These are phyloP conservation scores for Ailanthus altissimus DNA, from an alignment of 345 rosid species.

Conservation along the genomic window DNA sequence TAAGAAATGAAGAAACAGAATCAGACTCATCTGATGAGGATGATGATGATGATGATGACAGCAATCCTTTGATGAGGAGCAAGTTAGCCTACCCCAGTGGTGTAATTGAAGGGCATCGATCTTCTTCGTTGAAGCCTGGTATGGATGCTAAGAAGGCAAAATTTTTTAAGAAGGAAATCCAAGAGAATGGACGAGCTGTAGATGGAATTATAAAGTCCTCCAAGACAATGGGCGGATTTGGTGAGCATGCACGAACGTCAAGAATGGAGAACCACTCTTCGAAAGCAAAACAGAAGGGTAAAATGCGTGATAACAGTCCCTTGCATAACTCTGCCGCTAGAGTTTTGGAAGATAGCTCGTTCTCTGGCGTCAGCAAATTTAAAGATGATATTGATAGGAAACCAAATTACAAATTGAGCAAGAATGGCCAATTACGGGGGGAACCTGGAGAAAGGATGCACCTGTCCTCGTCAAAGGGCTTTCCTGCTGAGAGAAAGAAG, in stretches of 20 bases:
- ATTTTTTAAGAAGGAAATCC: slow-evolving; percentile 41
- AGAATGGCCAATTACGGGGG: slow-evolving; percentile 52
- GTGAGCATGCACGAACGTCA: slow-evolving; percentile 41
- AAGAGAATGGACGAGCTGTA: slow-evolving; percentile 41
- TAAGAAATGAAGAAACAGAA: slow-evolving; percentile 73
- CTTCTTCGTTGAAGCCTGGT: slow-evolving; percentile 50
- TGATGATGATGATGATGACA: slow-evolving; percentile 54
- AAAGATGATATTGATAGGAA: slow-evolving; percentile 48
- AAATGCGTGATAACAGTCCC: slow-evolving; percentile 58
- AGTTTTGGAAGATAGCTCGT: slow-evolving; percentile 43
- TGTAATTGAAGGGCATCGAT: slow-evolving; percentile 44
- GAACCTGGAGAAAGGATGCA: slow-evolving; percentile 50
- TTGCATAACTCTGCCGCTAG: slow-evolving; percentile 40
- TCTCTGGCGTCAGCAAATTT: slow-evolving; percentile 33
- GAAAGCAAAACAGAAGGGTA: slow-evolving; percentile 78
- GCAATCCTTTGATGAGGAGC: slow-evolving; percentile 51
- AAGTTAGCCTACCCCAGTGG: slow-evolving; percentile 49
- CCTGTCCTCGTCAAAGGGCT: slow-evolving; percentile 43
- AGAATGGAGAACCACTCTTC: slow-evolving; percentile 43
- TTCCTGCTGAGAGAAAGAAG: slow-evolving; percentile 54
- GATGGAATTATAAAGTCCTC: slow-evolving; percentile 41
- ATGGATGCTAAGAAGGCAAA: slow-evolving; percentile 45
- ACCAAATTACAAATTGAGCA: slow-evolving; percentile 36
- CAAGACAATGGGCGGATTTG: slow-evolving; percentile 36
- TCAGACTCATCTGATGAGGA: slow-evolving; percentile 79